Base-by-base conservation (phyloP, 768 basidiomycete species). In the Rhizopogon vesiculosus region DNA sequence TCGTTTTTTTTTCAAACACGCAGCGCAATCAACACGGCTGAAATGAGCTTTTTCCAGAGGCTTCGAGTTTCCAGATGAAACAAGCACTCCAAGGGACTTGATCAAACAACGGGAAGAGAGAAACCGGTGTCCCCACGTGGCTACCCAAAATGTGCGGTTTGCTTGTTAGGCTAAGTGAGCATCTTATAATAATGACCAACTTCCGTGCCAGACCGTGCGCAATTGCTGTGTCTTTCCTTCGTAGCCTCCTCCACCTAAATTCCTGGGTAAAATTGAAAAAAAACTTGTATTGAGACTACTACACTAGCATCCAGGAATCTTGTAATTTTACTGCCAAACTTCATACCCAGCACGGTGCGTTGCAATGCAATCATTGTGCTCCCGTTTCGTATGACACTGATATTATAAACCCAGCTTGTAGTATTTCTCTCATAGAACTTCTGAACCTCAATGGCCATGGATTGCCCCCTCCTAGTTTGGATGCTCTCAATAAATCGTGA, bases 401-500 rank as follows among this genome's bases (percentile, higher is more conserved):
- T 43, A 25, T 3, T 25, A 43, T 43, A 43, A 43, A 43, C 2
- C 18, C n/a, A 15, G 18, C 13, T 25, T 18, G 12, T 18, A 25
- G 12, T 18, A 25, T 18, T 25, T 25, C 25, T 25, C 25, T 25
- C 25, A 43, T 9, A 25, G 10, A 25, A 33, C 2, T 22, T 42
- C 22, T 42, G n/a, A 31, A 48, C 18, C 52, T 9, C 31, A 50
- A 53, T 48, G 52, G 45, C 60, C 8, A 70, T 78, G 74, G 84
- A 85, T 55, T 84, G 81, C 65, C 85, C 86, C 10, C 82, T 90
- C 58, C 77, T 91, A 28, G 84, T 88, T 22, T 91, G 88, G 88
- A 89, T 89, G 85, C 72, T 91, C 50, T 86, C 85, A 5, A 70
- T 89, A 65, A 89, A 89, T 61, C 76, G 88, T 53, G 86, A 89